phyloP scores from a whole-genome alignment of 768 basidiomycete species.

The Xerocomus brunneocitrinus region DNA sequence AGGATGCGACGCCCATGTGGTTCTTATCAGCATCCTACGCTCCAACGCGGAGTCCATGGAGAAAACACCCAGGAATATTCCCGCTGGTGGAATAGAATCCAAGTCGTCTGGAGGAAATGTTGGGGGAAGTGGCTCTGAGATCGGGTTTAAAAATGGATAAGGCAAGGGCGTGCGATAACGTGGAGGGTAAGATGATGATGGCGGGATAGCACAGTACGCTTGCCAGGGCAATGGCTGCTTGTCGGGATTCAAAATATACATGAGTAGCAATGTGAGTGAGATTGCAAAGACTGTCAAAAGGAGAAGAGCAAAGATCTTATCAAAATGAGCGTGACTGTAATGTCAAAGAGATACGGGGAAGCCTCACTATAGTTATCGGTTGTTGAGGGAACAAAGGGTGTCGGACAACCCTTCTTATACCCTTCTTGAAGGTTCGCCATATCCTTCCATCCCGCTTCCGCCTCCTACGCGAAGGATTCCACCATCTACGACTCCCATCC shows the following conservation, averaged over 20 bases:
- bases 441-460: conserved; percentile 46
- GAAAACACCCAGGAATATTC: conserved; percentile 87
- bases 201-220: conserved; percentile 79
- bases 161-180: conserved; percentile 39
- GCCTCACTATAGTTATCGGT: conserved; percentile 73
- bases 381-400: conserved; percentile 78
- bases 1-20: conserved; percentile 84
- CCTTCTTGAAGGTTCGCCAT: conserved; percentile 50
- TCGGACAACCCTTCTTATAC: conserved; percentile 52
- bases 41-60: conserved; percentile 82
- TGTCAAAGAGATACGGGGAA: not conserved
- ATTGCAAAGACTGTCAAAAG: conserved; percentile 78
- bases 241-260: conserved; percentile 93
- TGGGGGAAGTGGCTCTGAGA: conserved; percentile 25
- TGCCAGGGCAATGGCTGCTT: conserved; percentile 94
- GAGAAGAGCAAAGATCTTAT: conserved; percentile 63
- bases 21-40: conserved; percentile 80
- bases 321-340: conserved; percentile 19
- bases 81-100: conserved; percentile 74
- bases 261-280: conserved; percentile 79
- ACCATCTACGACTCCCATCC: conserved; percentile 54
- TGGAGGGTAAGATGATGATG: conserved; percentile 40
- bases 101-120: conserved; percentile 72
- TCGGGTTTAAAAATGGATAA: conserved; percentile 36
- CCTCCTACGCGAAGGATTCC: conserved; percentile 48